phyloP scores from a whole-genome alignment of 2,329 filamentous ascomycete species.

The Claviceps purpurea region DNA sequence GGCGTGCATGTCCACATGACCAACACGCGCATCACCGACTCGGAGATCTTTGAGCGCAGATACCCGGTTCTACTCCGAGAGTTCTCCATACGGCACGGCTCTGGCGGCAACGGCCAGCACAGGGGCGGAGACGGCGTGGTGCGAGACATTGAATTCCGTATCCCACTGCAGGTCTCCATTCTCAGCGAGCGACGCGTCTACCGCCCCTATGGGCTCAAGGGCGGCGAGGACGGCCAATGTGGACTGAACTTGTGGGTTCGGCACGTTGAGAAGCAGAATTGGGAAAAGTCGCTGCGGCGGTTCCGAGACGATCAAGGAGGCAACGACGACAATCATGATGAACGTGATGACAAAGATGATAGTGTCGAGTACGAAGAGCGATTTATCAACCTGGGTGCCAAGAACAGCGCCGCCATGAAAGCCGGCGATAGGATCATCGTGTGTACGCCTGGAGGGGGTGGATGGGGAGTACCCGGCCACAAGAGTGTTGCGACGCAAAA shows the following conservation, averaged over 20 bases:
- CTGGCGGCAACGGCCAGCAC: slow-evolving; percentile 52
- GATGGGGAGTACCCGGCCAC: slow-evolving; percentile 52
- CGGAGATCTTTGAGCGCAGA: slow-evolving; percentile 30
- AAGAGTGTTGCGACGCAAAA: slow-evolving; percentile 35
- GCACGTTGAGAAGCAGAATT: slow-evolving; percentile 46
- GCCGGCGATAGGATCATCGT: slow-evolving; percentile 67
- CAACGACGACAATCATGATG: slow-evolving; percentile 4
- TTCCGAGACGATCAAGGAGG: slow-evolving; percentile 17
- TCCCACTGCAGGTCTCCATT: slow-evolving; percentile 64
- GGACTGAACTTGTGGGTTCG: slow-evolving; percentile 83
- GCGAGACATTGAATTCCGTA: slow-evolving; percentile 66
- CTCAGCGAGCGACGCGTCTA: slow-evolving; percentile 67
- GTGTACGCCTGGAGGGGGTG: slow-evolving; percentile 65
- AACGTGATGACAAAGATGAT: slow-evolving; percentile 12
- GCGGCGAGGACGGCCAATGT: slow-evolving; percentile 64
- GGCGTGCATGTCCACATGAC: slow-evolving; percentile 47
- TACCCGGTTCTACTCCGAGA: slow-evolving; percentile 63
- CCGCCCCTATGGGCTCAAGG: slow-evolving; percentile 52
- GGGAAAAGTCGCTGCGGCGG: slow-evolving; percentile 29
- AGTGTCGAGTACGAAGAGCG: slow-evolving; percentile 41
- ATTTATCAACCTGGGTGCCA: slow-evolving; percentile 60
- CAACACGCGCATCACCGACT: slow-evolving; percentile 60
- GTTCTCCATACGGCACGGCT: slow-evolving; percentile 51
- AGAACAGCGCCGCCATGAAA: slow-evolving; percentile 67
- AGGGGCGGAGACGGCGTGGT: slow-evolving; percentile 61